phyloP scores from a whole-genome alignment of 129 eudicot species.

The Escallonia herrerae region DNA sequence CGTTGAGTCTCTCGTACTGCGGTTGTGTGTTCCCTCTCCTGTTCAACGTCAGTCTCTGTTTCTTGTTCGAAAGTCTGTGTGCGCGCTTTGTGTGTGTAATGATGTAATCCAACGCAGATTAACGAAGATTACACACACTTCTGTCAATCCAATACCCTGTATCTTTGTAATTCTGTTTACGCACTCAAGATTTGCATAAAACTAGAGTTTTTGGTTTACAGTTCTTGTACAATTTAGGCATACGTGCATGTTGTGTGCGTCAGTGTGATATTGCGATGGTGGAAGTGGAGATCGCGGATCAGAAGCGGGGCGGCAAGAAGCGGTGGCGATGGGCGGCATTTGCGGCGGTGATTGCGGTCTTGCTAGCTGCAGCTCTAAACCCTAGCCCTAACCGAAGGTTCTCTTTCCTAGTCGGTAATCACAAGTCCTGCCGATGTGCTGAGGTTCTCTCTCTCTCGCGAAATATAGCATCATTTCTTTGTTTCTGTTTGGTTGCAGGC shows the following conservation, averaged over 20 bases:
- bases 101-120: not conserved
- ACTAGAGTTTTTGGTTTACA: not conserved
- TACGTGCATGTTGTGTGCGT: conserved; percentile 2
- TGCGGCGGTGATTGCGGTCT: conserved; percentile 36
- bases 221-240: conserved; percentile 8
- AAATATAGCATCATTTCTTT: not conserved
- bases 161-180: not conserved
- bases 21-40: not conserved
- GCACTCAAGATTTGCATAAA: not conserved
- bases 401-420: conserved; percentile 14
- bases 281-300: conserved; percentile 23
- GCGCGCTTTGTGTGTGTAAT: not conserved
- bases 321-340: conserved; percentile 22
- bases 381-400: conserved; percentile 23
- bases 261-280: conserved; percentile 32
- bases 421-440: conserved; percentile 42
- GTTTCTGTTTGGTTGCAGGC: not conserved
- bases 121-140: not conserved
- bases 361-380: conserved; percentile 29
- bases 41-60: conserved; percentile 3
- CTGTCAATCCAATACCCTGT: not conserved
- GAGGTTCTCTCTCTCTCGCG: conserved; percentile 39
- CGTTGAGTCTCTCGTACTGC: not conserved
- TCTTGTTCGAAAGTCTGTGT: conserved; percentile 4
- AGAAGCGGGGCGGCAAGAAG: conserved; percentile 21